These are phyloP conservation scores for Calonectria pteridis DNA, from an alignment of 2,329 filamentous ascomycete genomes.

Conservation along the genomic window DNA sequence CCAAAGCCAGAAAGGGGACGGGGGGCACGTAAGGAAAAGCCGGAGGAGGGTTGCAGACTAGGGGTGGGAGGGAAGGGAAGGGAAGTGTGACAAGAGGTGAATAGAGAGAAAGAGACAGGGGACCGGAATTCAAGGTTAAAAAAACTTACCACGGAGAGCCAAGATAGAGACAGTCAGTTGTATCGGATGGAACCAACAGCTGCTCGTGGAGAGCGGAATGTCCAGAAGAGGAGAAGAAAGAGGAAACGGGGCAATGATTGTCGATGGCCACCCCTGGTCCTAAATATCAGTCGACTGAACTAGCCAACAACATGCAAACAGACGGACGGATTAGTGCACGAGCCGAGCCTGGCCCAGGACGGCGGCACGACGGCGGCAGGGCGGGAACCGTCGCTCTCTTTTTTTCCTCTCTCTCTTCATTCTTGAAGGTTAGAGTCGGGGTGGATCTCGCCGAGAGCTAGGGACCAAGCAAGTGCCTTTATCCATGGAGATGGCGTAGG, in stretches of 20 bases:
- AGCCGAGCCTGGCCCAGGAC: slow-evolving; percentile 19
- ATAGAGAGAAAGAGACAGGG: not conserved
- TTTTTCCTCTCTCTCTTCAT: not conserved
- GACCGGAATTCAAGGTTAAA: slow-evolving; percentile 5
- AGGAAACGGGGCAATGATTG: slow-evolving; percentile 3
- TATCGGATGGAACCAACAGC: not conserved
- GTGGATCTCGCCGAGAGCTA: slow-evolving; percentile 20
- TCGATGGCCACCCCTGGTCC: slow-evolving; percentile 13
- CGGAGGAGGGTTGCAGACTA: slow-evolving; percentile 1
- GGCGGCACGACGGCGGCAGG: slow-evolving; percentile 19
- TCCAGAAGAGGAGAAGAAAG: slow-evolving; percentile 3
- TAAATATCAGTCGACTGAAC: slow-evolving; percentile 20
- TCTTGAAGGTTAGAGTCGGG: not conserved
- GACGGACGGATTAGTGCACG: slow-evolving; percentile 10
- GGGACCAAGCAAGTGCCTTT: not conserved
- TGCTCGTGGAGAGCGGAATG: not conserved
- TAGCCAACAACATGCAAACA: slow-evolving; percentile 10
- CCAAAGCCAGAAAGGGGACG: not conserved
- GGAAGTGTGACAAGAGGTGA: not conserved
- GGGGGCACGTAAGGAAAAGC: not conserved
- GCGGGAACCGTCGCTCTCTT: slow-evolving; percentile 22
- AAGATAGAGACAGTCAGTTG: not conserved
- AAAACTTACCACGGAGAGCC: slow-evolving; percentile 5
- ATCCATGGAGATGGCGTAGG: slow-evolving; percentile 5
- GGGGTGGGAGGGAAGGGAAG: not conserved